Base-by-base conservation (phyloP, 176 grass and related monocot species). In the Musa beccarii region DNA sequence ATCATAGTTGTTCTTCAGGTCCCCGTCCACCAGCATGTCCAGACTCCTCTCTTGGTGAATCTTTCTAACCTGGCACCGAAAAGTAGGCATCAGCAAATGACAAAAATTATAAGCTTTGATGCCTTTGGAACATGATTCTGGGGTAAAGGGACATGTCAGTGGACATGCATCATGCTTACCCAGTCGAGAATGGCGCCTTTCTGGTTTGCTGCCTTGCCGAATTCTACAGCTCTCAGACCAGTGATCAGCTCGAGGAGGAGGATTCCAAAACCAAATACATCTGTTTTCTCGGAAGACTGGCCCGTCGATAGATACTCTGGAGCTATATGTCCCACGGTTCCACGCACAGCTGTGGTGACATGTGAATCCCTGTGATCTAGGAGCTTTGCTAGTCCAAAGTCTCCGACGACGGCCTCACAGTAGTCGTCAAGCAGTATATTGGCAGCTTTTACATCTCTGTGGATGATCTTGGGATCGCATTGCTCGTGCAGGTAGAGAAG, bases 131-230 rank as follows among this genome's bases (percentile, higher is more conserved):
- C 5, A 5, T 62, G 57, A n/a, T 7, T 17, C 15, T 6, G 57
- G 52, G 49, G 20, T 62, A 62, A 19, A 17, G 20, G 20, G 20
- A 17, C 20, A 1, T 1, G 11, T 43, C 34, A 43, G 34, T 43
- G 34, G 34, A 43, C 34, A 43, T 43, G 4, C 6, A 43, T 43
- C 34, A 63, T n/a, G 63, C 29, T 86, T 96, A 92, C 93, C 93
- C 93, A 92, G 8, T 96, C 93, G 20, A 96, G 83, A 89, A 96
- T 96, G 79, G 93, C 89, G 53, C 89, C 89, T 79, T 92, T 96
- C 77, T 92, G 89, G 67, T 96, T 96, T 22, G 93, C 72, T 1
- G 87, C 50, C 78, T 92, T 96, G 34, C 93, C 93, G 51, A 96
- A 96, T 71, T 92, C 93, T 51, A 90, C 16, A 1, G 89, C 89